These are phyloP conservation scores for Verticillium albo-atrum DNA, from an alignment of 2,329 filamentous ascomycete species.

Conservation along the genomic window DNA sequence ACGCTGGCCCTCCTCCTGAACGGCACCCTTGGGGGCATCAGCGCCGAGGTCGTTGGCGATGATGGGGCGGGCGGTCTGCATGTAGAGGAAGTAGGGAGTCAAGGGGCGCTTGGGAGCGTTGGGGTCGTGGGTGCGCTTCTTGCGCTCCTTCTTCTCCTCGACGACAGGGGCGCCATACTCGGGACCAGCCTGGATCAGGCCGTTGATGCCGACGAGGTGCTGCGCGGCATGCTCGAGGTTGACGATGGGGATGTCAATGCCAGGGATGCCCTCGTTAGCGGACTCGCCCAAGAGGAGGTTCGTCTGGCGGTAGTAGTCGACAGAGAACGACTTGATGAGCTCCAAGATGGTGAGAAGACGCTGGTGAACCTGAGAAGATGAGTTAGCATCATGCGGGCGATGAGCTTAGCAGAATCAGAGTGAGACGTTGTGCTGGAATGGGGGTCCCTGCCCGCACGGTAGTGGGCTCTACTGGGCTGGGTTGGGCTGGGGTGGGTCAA, in stretches of 20 bases:
- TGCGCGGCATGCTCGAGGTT: slow-evolving; percentile 49
- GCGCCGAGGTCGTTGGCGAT: slow-evolving; percentile 75
- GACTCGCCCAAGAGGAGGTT: slow-evolving; percentile 72
- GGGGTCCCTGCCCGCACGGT: slow-evolving; percentile 2
- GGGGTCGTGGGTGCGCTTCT: slow-evolving; percentile 82
- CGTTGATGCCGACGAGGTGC: slow-evolving; percentile 33
- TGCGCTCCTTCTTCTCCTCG: slow-evolving; percentile 80
- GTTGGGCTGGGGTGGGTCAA: slow-evolving; percentile 4
- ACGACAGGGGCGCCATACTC: slow-evolving; percentile 33
- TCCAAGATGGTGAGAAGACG: slow-evolving; percentile 75
- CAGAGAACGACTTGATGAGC: slow-evolving; percentile 72
- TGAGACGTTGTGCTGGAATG: not conserved
- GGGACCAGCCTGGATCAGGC: not conserved
- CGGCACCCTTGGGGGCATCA: slow-evolving; percentile 77
- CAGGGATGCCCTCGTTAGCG: slow-evolving; percentile 38
- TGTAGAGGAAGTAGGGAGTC: slow-evolving; percentile 93
- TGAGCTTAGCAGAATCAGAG: not conserved
- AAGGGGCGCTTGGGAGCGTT: slow-evolving; percentile 92
- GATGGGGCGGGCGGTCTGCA: slow-evolving; percentile 79
- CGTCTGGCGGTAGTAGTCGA: slow-evolving; percentile 84
- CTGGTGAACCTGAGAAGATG: slow-evolving; percentile 59
- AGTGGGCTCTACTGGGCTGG: not conserved
- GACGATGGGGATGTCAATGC: slow-evolving; percentile 38
- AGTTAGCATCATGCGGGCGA: slow-evolving; percentile 28
- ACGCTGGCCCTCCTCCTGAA: slow-evolving; percentile 81